phyloP scores from a whole-genome alignment of 108 stramenopile genomes.

The Cylindrotheca closterium region DNA sequence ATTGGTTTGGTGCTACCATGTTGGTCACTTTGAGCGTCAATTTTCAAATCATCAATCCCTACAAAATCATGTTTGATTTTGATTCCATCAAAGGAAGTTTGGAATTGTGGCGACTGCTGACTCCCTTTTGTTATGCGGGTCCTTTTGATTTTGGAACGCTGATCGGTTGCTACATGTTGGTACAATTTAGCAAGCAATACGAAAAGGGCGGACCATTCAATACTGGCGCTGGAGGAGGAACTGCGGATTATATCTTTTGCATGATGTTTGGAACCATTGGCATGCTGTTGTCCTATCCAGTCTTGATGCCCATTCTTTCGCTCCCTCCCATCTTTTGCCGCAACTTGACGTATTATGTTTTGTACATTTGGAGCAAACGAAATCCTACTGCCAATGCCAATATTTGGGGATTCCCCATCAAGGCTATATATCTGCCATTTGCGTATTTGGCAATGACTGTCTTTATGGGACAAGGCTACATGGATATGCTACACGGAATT shows the following conservation, averaged over 20 bases:
- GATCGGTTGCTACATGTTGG: constrained; percentile 69
- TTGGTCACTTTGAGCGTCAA: constrained; percentile 65
- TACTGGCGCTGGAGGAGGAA: constrained; percentile 69
- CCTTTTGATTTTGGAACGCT: constrained; percentile 66
- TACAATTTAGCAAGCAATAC: constrained; percentile 67
- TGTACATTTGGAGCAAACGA: constrained; percentile 85
- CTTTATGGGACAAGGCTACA: constrained; percentile 64
- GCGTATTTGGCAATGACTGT: constrained; percentile 75
- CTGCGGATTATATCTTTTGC: constrained; percentile 57
- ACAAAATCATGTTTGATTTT: constrained; percentile 61
- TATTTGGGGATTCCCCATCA: constrained; percentile 86
- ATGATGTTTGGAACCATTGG: constrained; percentile 53
- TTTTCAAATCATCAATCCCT: constrained; percentile 59
- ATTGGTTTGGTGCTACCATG: constrained; percentile 76
- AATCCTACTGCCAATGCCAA: constrained; percentile 75
- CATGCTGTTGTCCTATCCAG: constrained; percentile 67
- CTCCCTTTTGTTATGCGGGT: constrained; percentile 77
- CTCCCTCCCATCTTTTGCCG: constrained; percentile 60
- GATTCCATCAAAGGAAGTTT: constrained; percentile 49
- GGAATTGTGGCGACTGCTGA: constrained; percentile 80
- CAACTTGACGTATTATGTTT: constrained; percentile 76
- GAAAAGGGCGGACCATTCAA: constrained; percentile 83
- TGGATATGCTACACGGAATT: constrained; percentile 73
- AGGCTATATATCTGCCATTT: constrained; percentile 85
- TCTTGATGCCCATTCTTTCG: constrained; percentile 27